These are phyloP conservation scores for Penicillium sp. DNA, from an alignment of 2,329 filamentous ascomycete species.

Conservation along the genomic window DNA sequence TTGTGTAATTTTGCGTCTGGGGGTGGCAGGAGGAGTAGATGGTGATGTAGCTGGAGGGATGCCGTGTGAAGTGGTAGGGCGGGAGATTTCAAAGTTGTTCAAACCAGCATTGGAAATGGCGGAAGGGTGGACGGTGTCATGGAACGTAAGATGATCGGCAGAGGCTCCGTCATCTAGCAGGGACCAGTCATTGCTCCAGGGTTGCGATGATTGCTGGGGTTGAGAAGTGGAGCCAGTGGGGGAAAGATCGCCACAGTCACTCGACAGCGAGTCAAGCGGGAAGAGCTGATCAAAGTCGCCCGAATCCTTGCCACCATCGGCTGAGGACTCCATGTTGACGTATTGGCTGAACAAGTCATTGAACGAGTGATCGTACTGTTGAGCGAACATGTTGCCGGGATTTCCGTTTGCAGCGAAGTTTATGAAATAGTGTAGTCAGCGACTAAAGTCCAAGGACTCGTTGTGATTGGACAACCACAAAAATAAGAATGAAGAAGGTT, in stretches of 20 bases:
- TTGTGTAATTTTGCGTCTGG: conserved; percentile 38
- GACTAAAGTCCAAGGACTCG: conserved; percentile 22
- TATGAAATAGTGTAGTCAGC: conserved; percentile 17
- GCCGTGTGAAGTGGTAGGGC: conserved; percentile 20
- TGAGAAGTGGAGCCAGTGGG: conserved; percentile 51
- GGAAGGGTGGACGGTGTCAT: conserved; percentile 41
- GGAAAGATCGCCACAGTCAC: conserved; percentile 53
- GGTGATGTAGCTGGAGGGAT: conserved; percentile 28
- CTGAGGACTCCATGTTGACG: conserved; percentile 59
- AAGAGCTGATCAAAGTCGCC: conserved; percentile 56
- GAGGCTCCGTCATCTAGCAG: conserved; percentile 52
- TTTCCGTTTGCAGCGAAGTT: conserved; percentile 40
- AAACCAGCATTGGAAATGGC: conserved; percentile 34
- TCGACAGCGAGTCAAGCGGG: conserved; percentile 52
- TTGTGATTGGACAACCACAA: conserved; percentile 35
- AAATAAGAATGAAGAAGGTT: conserved; percentile 21
- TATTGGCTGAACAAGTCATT: conserved; percentile 66
- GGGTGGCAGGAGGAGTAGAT: conserved; percentile 40
- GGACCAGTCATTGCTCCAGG: conserved; percentile 57
- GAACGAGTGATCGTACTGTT: conserved; percentile 54
- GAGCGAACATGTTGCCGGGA: conserved; percentile 52
- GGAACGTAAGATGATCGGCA: conserved; percentile 33
- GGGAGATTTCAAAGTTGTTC: conserved; percentile 35
- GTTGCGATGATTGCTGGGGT: conserved; percentile 46
- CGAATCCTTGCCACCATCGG: conserved; percentile 50